Conservation (phyloP, 345 rosid species). For the Corchorus olitorius region DNA sequence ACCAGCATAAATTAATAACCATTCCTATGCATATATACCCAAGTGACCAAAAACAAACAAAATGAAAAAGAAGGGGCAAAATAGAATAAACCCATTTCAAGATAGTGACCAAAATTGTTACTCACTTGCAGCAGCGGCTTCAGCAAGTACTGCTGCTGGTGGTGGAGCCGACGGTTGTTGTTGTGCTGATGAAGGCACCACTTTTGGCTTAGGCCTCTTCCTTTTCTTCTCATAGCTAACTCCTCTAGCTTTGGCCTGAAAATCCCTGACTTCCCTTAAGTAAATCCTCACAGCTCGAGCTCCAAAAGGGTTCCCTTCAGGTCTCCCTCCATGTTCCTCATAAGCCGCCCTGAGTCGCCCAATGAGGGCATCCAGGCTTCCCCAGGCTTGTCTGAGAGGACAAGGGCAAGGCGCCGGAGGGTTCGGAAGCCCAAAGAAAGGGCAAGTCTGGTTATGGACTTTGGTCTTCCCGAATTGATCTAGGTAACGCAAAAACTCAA, state of each 20-base stretch:
- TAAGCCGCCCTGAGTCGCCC: constrained; percentile 96
- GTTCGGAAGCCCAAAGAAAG: constrained; percentile 82
- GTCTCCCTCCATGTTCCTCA: constrained; percentile 86
- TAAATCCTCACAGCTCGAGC: constrained; percentile 83
- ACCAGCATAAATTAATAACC: background rate
- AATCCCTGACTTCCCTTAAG: constrained; percentile 88
- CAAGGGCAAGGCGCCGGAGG: constrained; percentile 95
- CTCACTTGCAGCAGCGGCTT: constrained; percentile 26
- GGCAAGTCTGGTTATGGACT: constrained; percentile 79
- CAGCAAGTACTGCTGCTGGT: constrained; percentile 23
- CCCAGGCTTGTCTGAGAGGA: constrained; percentile 96
- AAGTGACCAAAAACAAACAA: background rate
- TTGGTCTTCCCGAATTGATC: constrained; percentile 81
- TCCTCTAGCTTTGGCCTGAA: constrained; percentile 92
- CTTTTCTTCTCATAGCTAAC: constrained; percentile 91
- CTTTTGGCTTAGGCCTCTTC: constrained; percentile 57
- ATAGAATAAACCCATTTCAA: background rate
- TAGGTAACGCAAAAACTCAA: constrained; percentile 79
- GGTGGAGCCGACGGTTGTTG: constrained; percentile 17
- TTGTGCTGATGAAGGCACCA: constrained; percentile 18
- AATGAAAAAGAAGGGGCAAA: background rate
- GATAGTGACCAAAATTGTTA: background rate
- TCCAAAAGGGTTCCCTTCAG: constrained; percentile 88
- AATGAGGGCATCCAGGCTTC: constrained; percentile 95
- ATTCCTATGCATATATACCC: background rate